Evolutionary conservation across 495 filamentous ascomycete species (phyloP).

Genomic region (Trichoderma asperelloides): DNA sequence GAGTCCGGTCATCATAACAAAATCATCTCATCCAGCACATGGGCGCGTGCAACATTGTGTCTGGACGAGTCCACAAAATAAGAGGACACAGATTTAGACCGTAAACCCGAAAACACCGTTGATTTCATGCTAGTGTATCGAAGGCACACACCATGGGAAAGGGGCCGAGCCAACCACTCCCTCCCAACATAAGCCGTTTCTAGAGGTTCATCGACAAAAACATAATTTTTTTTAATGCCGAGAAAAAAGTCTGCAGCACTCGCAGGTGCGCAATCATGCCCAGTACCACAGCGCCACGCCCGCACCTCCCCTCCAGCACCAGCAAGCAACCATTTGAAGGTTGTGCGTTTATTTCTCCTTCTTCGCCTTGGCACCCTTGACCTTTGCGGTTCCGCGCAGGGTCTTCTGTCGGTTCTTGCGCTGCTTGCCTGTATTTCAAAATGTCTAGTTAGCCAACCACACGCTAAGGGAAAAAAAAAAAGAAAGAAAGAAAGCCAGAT

Average conservation of each 20-base stretch:
- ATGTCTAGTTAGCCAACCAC: slow-evolving; percentile 24
- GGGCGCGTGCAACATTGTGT: background rate
- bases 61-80: background rate
- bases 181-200: background rate
- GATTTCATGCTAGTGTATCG: slow-evolving; percentile 8
- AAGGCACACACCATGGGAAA: background rate
- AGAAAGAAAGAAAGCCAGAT: background rate
- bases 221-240: background rate
- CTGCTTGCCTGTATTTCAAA: slow-evolving; percentile 81
- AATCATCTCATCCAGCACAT: background rate
- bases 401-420: slow-evolving; percentile 99
- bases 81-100: background rate
- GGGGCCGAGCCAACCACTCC: background rate
- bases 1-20: background rate
- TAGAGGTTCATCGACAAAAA: background rate
- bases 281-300: slow-evolving; percentile 6
- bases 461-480: background rate
- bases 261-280: slow-evolving; percentile 2
- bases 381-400: slow-evolving; percentile 90
- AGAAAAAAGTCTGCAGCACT: slow-evolving; percentile 10
- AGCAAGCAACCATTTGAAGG: background rate
- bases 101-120: slow-evolving; percentile 8
- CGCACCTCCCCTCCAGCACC: background rate
- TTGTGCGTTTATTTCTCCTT: slow-evolving; percentile 48
- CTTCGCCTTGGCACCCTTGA: slow-evolving; percentile 75